Base-by-base conservation (phyloP, 1,284 basidiomycete species). In the Fomitopsis schrenkii region DNA sequence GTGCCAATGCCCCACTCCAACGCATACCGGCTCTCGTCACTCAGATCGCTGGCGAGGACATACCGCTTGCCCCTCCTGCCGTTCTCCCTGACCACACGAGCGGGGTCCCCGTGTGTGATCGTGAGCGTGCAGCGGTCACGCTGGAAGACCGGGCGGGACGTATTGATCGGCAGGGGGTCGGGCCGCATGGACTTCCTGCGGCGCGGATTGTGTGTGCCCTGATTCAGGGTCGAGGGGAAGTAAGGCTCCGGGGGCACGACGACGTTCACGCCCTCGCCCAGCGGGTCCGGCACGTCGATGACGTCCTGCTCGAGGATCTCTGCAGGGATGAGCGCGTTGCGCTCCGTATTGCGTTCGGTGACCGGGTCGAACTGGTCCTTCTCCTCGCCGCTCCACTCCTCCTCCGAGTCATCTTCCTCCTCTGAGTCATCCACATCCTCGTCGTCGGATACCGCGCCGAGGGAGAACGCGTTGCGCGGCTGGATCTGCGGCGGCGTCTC, bases 1-100 rank as follows among this genome's bases (percentile, higher is more conserved):
- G 97, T 98, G 5, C 97, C 97, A 63, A 98, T 96, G 0, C 93
- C 95, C 94, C 95, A 97, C 73, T 97, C 94, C 7, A 97, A 85
- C 0, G 95, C 95, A 75, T 94, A 97, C 41, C 90, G 81, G 75
- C 87, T 90, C 78, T 97, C 95, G 67, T 97, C 93, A 65, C 92
- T 95, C 68, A 98, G 75, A 81, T 99, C 97, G 70, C 94, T 97
- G 2, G 94, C 92, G 19, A 98, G 90, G 6, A 98, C 82, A 74
- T 98, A 99, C 50, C 83, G 82, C 68, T 87, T 86, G 62, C 76
- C 79, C 62, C 84, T 82, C 67, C 90, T 82, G 35, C 81, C 83
- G 19, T 73, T 77, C 61, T 76, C 69, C 46, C 82, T 83, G 41
- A 86, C 72, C 44, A 81, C 82, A 0, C 71, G 78, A 41, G 81